Conservation (phyloP, 148 eudicot species). For the Mesembryanthemum crystallinum region DNA sequence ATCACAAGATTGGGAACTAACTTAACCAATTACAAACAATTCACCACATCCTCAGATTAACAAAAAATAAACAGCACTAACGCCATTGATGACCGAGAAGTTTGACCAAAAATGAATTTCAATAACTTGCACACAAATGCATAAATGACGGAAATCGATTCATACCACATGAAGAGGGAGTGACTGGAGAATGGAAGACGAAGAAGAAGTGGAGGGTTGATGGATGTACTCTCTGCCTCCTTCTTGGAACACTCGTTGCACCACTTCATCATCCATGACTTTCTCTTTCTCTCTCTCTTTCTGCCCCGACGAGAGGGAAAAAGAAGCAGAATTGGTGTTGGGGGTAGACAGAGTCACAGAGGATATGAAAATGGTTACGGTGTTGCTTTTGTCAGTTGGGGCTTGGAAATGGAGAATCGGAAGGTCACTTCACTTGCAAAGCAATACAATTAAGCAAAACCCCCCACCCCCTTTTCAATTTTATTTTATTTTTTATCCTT, state of each 20-base stretch:
- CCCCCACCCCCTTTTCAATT: too few relatives aligned
- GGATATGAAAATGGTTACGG: too few relatives aligned
- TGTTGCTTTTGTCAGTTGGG: too few relatives aligned
- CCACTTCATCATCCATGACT: constrained; percentile 79
- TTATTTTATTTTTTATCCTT: too few relatives aligned
- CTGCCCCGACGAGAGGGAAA: too few relatives aligned
- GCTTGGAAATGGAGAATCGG: too few relatives aligned
- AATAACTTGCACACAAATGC: not conserved
- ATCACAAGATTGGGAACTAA: not conserved
- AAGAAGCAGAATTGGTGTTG: too few relatives aligned
- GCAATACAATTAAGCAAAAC: too few relatives aligned
- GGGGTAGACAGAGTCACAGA: too few relatives aligned
- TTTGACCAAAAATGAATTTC: not conserved
- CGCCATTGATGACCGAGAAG: not conserved
- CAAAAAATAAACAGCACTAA: not conserved
- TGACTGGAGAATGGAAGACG: constrained; percentile 93
- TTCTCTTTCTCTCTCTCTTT: not conserved
- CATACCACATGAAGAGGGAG: constrained; percentile 95
- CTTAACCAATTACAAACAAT: not conserved
- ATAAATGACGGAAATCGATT: not conserved
- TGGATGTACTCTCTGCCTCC: constrained; percentile 83
- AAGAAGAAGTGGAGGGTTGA: constrained; percentile 73
- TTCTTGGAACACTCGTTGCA: constrained; percentile 84
- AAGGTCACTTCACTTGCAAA: too few relatives aligned
- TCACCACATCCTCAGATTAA: not conserved